Percentiles rank a stretch among this genome's conserved stretches.
phyloP scores from a whole-genome alignment of 768 basidiomycete genomes.

The Macrolepiota dolichaula region DNA sequence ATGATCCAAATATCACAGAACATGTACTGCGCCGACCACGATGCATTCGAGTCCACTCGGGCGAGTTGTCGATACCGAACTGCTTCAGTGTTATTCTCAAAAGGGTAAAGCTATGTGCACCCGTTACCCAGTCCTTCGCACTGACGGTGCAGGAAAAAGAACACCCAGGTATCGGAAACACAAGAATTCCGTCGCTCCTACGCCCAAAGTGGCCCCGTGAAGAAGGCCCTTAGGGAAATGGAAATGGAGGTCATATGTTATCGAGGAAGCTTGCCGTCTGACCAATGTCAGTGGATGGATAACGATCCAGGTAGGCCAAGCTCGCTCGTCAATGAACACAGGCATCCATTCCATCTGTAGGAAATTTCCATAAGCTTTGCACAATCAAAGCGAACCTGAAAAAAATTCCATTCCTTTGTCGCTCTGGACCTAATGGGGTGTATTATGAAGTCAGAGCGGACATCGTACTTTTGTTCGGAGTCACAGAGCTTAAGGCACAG shows the following conservation, averaged over 20 bases:
- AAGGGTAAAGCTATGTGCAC: slow-evolving; percentile 28
- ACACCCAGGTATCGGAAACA: slow-evolving; percentile 39
- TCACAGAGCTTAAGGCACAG: slow-evolving; percentile 51
- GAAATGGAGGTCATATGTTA: not conserved
- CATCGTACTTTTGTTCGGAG: slow-evolving; percentile 48
- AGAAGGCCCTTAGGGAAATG: not conserved
- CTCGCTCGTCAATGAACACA: not conserved
- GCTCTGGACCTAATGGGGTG: slow-evolving; percentile 10
- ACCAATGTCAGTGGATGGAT: slow-evolving; percentile 4
- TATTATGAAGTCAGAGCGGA: slow-evolving; percentile 35
- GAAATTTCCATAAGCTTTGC: slow-evolving; percentile 25
- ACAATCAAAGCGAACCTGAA: slow-evolving; percentile 25
- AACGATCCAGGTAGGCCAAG: slow-evolving; percentile 6
- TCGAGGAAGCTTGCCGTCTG: not conserved
- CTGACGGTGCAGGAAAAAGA: slow-evolving; percentile 23
- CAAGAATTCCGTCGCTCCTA: slow-evolving; percentile 31
- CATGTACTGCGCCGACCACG: slow-evolving; percentile 32
- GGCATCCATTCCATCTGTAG: slow-evolving; percentile 10
- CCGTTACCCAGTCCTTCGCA: not conserved
- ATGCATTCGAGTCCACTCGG: slow-evolving; percentile 33
- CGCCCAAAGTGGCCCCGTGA: not conserved
- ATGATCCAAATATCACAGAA: slow-evolving; percentile 31
- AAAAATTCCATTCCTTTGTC: slow-evolving; percentile 17
- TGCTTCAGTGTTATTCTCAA: slow-evolving; percentile 40
- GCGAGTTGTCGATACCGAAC: slow-evolving; percentile 33